phyloP scores from a whole-genome alignment of 352 stramenopile species.

The Globisporangium nagaii region DNA sequence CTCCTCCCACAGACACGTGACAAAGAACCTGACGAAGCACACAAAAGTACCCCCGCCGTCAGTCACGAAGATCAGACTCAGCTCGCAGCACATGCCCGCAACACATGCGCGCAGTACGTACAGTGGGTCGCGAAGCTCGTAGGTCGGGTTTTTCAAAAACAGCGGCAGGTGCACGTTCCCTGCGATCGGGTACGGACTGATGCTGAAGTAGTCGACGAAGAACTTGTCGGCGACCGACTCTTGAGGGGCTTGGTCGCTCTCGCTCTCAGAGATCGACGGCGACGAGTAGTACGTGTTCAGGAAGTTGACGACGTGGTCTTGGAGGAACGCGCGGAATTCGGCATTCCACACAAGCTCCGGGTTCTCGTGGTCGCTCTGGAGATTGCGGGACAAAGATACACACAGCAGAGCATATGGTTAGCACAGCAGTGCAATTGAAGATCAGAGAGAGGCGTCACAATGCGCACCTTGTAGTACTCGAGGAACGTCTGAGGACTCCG shows the following conservation, averaged over 20 bases:
- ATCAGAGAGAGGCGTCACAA: neutral
- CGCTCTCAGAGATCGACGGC: constrained; percentile 35
- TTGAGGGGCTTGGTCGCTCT: constrained; percentile 20
- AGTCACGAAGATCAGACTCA: neutral
- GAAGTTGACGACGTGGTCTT: constrained; percentile 60
- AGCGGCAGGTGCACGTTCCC: constrained; percentile 90
- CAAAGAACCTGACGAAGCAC: constrained; percentile 49
- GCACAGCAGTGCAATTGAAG: neutral
- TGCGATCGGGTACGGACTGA: constrained; percentile 68
- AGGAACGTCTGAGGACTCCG: constrained; percentile 42
- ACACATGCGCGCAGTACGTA: constrained; percentile 29
- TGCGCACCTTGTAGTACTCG: constrained; percentile 50
- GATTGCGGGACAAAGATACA: no score
- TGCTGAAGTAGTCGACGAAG: constrained; percentile 63
- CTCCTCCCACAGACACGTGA: constrained; percentile 71
- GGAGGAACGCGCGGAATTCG: constrained; percentile 80
- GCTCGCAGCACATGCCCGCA: neutral
- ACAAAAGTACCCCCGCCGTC: neutral
- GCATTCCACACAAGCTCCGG: constrained; percentile 94
- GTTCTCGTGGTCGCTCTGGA: constrained; percentile 87
- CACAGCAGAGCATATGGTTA: neutral
- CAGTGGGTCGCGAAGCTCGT: constrained; percentile 88
- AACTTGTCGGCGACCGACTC: constrained; percentile 47
- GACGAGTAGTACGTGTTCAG: constrained; percentile 75
- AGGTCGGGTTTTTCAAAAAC: constrained; percentile 92